These are phyloP conservation scores for Pelargonium australe DNA, from an alignment of 441 rosid genomes.

Conservation along the genomic window DNA sequence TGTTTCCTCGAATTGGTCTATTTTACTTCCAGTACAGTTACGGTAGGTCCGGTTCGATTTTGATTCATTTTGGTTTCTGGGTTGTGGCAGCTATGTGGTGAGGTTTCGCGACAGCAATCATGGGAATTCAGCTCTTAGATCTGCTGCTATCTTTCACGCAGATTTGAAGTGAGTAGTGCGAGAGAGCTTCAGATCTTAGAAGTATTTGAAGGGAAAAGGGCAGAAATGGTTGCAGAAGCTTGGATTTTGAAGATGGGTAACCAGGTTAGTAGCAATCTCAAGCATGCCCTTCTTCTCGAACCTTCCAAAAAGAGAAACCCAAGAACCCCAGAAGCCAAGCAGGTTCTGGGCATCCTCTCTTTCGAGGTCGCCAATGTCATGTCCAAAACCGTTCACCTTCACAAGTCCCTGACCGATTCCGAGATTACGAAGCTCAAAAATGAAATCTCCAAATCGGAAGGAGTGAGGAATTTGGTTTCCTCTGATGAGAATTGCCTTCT, in stretches of 20 bases:
- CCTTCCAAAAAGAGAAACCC: slow-evolving; percentile 31
- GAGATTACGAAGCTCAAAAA: slow-evolving; percentile 62
- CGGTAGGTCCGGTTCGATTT: neutral
- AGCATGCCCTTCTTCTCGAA: slow-evolving; percentile 69
- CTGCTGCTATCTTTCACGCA: neutral
- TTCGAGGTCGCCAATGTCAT: slow-evolving; percentile 84
- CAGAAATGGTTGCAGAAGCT: slow-evolving; percentile 84
- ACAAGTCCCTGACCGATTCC: slow-evolving; percentile 63
- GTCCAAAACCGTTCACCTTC: slow-evolving; percentile 78
- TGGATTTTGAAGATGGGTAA: slow-evolving; percentile 90
- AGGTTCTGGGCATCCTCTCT: slow-evolving; percentile 67
- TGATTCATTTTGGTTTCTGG: neutral
- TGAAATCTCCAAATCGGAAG: slow-evolving; percentile 62
- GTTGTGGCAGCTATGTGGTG: neutral
- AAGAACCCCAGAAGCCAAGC: slow-evolving; percentile 32
- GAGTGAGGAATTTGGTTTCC: slow-evolving; percentile 61
- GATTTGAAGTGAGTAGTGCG: neutral
- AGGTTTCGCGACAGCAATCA: neutral
- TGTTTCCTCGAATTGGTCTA: neutral
- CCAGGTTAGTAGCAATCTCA: slow-evolving; percentile 87
- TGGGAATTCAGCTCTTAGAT: neutral
- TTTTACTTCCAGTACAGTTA: neutral
- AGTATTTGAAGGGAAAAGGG: neutral
- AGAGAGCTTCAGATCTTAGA: neutral
- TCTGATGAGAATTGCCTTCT: slow-evolving; percentile 55